Evolutionary conservation across 2,329 filamentous ascomycete genomes (phyloP).

Genomic region (Xylariaceae sp.): DNA sequence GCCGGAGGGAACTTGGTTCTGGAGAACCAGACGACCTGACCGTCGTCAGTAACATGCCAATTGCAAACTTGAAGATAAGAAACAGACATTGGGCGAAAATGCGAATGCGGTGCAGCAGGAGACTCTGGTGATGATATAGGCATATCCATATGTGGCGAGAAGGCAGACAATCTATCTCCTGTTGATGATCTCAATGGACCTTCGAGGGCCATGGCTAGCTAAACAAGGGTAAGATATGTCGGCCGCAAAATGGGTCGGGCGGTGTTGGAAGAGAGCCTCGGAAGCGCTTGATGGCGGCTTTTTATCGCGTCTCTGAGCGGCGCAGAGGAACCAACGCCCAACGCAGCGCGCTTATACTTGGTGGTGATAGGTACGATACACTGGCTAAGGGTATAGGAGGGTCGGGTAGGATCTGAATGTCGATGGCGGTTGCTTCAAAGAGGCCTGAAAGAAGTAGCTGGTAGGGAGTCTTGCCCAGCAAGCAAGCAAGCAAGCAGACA

Average conservation of each 20-base stretch:
- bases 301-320: slow-evolving; percentile 26
- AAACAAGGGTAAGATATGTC: slow-evolving; percentile 9
- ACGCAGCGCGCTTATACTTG: slow-evolving; percentile 26
- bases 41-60: slow-evolving; percentile 7
- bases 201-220: slow-evolving; percentile 59
- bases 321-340: slow-evolving; percentile 10
- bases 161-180: slow-evolving; percentile 57
- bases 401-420: slow-evolving; percentile 20
- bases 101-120: slow-evolving; percentile 50
- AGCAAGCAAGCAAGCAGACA: slow-evolving; percentile 11
- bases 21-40: slow-evolving; percentile 43
- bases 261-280: slow-evolving; percentile 16
- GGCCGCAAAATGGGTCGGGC: slow-evolving; percentile 22
- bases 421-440: slow-evolving; percentile 18
- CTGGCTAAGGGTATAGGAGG: slow-evolving; percentile 13
- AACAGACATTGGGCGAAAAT: slow-evolving; percentile 57
- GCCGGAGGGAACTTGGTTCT: slow-evolving; percentile 55
- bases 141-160: slow-evolving; percentile 58
- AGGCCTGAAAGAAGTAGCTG: slow-evolving; percentile 15
- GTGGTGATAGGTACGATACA: slow-evolving; percentile 20
- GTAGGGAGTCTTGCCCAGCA: slow-evolving; percentile 20
- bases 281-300: slow-evolving; percentile 22
- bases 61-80: slow-evolving; percentile 1
- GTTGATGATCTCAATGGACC: slow-evolving; percentile 66
- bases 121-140: slow-evolving; percentile 57